Conservation (phyloP, 208 protist genomes). For the Strigomonas oncopelti region DNA sequence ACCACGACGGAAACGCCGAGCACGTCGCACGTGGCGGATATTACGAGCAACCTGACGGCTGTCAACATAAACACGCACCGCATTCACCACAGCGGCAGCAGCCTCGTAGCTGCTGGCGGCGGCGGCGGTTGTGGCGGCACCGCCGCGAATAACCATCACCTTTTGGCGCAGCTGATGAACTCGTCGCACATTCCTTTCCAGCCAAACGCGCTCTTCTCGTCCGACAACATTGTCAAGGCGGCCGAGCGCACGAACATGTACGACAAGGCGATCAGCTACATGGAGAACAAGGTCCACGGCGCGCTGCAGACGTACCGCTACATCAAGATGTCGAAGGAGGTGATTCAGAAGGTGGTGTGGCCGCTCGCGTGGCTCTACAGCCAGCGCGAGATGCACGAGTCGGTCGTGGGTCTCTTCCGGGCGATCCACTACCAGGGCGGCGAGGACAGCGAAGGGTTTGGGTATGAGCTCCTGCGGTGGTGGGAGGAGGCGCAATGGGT, state of each 20-base stretch:
- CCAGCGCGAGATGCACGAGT: conserved; percentile 89
- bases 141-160: not conserved
- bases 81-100: conserved; percentile 2
- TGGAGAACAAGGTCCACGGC: conserved; percentile 68
- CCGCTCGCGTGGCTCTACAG: conserved; percentile 87
- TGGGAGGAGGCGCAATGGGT: conserved; percentile 82
- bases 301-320: conserved; percentile 73
- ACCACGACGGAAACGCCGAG: not conserved
- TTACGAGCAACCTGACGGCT: not conserved
- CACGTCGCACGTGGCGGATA: not conserved
- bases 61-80: not conserved
- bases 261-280: conserved; percentile 87
- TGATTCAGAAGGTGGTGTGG: conserved; percentile 74
- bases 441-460: conserved; percentile 76
- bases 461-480: conserved; percentile 81
- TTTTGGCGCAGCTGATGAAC: not conserved
- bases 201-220: conserved; percentile 76
- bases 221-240: conserved; percentile 77
- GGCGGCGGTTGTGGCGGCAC: not conserved
- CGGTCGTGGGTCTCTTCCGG: conserved; percentile 83
- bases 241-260: conserved; percentile 84
- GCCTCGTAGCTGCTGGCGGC: not conserved
- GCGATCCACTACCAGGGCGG: conserved; percentile 72
- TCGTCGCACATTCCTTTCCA: conserved; percentile 37
- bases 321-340: conserved; percentile 59